Conservation (phyloP, 139 green algal genomes). For the Ettlia oleoabundans region DNA sequence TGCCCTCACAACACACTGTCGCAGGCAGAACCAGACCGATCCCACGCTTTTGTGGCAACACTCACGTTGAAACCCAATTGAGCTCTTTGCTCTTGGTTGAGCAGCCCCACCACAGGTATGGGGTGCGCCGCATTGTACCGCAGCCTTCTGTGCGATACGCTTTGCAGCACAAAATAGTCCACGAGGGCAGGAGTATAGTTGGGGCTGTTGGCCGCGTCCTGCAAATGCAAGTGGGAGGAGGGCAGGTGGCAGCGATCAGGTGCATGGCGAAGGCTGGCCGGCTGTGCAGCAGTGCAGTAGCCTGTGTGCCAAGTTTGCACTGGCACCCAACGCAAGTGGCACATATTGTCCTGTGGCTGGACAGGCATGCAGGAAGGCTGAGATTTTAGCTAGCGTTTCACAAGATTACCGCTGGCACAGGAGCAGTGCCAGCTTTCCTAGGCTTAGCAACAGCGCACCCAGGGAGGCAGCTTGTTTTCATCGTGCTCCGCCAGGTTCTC, state of each 20-base stretch:
- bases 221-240: neutral
- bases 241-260: neutral
- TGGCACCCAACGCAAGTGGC: no score
- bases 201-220: constrained; percentile 3
- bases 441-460: neutral
- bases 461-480: constrained; percentile 20
- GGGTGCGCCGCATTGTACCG: constrained; percentile 21
- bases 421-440: no score
- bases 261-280: no score
- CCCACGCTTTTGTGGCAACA: neutral
- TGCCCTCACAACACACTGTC: no score
- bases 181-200: neutral
- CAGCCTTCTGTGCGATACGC: neutral
- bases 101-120: neutral
- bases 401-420: no score
- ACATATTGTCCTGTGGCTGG: no score
- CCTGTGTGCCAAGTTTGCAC: no score
- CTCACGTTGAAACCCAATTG: neutral
- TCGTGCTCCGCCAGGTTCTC: constrained; percentile 51
- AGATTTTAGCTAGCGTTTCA: no score
- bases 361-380: no score
- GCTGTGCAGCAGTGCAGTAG: no score
- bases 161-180: constrained; percentile 25
- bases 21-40: no score
- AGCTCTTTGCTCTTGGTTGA: neutral